Base-by-base conservation (phyloP, 441 rosid species). In the Corymbia calophylla region DNA sequence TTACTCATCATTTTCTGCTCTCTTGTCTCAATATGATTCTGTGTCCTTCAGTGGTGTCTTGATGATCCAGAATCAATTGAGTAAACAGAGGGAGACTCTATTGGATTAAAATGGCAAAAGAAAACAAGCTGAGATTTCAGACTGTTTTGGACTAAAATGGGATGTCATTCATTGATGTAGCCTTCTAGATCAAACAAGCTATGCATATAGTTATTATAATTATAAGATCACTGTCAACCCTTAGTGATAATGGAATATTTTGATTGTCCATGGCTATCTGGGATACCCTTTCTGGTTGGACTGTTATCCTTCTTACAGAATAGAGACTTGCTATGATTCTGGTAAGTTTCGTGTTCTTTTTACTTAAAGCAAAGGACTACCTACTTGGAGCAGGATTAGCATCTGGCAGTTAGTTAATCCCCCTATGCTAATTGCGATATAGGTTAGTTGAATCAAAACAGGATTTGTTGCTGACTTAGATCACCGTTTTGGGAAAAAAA, bases 341-440 rank as follows among this genome's bases (percentile, higher is more conserved):
- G 3, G 15, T 60, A 60, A 60, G 16, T 60, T 60, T 12, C 1
- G 0, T 25, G 7, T 60, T 60, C 12, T 60, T 60, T 39, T 60
- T 1, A 11, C 0, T 60, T 60, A 60, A 60, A 60, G 31, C 7
- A 1, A 0, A 31, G n/a, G 10, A n/a, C 66, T 60, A 60, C 3
- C n/a, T 60, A 56, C 29, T 60, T 60, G 66, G 66, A 60, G 31
- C 66, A 60, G 66, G 3, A 60, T 27, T 1, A 12, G 66, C 0
- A 2, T 60, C 66, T 11, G 31, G 15, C 8, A 60, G 66, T 60
- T 27, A 60, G 16, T 25, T 3, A 25, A 60, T 11, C 0, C 1
- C n/a, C 66, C n/a, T 27, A 60, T 1, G 66, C 66, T 27, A 60
- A 0, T 27, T 60, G 66, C 8, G 0, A 60, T 60, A 27, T 60